A percentile compares a stretch with the other conserved stretches of the same genome.
phyloP scores from a whole-genome alignment of 139 green algal species.

The Closterium sp. region DNA sequence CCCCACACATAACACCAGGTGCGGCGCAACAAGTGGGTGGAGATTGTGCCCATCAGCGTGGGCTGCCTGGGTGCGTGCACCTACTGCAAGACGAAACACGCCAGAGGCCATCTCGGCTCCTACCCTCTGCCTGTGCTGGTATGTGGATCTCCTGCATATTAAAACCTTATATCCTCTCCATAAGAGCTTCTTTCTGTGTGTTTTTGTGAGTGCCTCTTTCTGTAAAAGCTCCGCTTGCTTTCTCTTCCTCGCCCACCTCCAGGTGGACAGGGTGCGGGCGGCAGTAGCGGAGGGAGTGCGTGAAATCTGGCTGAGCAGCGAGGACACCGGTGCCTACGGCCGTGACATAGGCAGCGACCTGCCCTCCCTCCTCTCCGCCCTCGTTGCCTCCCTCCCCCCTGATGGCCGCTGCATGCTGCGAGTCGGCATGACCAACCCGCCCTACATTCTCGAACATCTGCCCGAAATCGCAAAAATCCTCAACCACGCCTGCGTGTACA shows the following conservation, averaged over 20 bases:
- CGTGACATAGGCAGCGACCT: too few species aligned
- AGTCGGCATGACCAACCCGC: conserved; percentile 93
- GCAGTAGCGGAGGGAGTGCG: too few species aligned
- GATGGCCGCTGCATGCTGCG: conserved; percentile 79
- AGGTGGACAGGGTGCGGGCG: too few species aligned
- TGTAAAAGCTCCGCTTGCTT: too few species aligned
- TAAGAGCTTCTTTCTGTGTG: too few species aligned
- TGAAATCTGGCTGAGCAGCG: conserved; percentile 86
- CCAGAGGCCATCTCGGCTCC: conserved; percentile 68
- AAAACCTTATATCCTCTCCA: too few species aligned
- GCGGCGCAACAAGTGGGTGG: conserved; percentile 77
- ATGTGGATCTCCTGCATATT: too few species aligned
- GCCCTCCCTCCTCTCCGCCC: too few species aligned
- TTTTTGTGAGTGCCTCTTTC: too few species aligned
- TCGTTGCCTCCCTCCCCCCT: conserved; percentile 73
- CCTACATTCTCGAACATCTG: conserved; percentile 88
- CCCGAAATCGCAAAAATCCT: conserved; percentile 60
- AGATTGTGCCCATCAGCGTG: conserved; percentile 89
- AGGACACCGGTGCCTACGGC: conserved; percentile 87
- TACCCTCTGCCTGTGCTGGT: conserved; percentile 48
- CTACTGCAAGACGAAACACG: conserved; percentile 98
- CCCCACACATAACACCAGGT: conserved; percentile 57
- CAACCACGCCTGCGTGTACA: conserved; percentile 75
- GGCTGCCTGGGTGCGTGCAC: conserved; percentile 87
- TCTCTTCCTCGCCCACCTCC: too few species aligned